These are phyloP conservation scores for Stenogyne calaminthoides DNA, from an alignment of 305 asterid species.

Conservation along the genomic window DNA sequence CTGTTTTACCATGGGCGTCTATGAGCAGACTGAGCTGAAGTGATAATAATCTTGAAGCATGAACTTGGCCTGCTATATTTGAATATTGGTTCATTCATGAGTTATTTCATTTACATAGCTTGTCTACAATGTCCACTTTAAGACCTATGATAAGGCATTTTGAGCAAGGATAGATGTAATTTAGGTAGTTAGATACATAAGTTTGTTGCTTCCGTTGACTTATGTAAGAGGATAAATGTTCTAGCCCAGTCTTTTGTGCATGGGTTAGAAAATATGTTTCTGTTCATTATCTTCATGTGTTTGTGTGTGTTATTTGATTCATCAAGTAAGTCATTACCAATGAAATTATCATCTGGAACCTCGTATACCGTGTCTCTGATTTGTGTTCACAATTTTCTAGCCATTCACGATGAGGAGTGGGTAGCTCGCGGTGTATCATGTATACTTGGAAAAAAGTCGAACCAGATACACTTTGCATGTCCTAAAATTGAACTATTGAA, in stretches of 20 bases:
- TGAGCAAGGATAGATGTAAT: background rate
- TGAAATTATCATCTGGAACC: background rate
- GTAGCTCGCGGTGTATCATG: background rate
- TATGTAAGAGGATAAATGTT: background rate
- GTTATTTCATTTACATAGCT: background rate
- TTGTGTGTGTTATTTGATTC: background rate
- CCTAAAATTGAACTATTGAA: background rate
- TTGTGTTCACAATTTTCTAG: background rate
- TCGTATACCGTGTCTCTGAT: background rate
- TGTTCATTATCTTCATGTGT: background rate
- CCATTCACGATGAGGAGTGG: background rate
- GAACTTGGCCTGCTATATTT: slow-evolving; percentile 13
- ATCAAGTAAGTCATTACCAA: background rate
- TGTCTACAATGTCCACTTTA: background rate
- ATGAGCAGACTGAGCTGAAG: background rate
- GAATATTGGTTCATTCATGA: background rate
- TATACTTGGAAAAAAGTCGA: background rate
- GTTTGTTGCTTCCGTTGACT: background rate
- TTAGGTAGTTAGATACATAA: background rate
- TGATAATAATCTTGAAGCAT: slow-evolving; percentile 6
- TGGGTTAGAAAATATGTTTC: background rate
- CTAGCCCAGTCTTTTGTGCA: background rate
- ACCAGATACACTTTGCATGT: background rate
- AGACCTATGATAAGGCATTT: background rate
- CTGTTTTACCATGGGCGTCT: background rate